phyloP scores from a whole-genome alignment of 805 yeast species.

The Metschnikowia picachoensis region DNA sequence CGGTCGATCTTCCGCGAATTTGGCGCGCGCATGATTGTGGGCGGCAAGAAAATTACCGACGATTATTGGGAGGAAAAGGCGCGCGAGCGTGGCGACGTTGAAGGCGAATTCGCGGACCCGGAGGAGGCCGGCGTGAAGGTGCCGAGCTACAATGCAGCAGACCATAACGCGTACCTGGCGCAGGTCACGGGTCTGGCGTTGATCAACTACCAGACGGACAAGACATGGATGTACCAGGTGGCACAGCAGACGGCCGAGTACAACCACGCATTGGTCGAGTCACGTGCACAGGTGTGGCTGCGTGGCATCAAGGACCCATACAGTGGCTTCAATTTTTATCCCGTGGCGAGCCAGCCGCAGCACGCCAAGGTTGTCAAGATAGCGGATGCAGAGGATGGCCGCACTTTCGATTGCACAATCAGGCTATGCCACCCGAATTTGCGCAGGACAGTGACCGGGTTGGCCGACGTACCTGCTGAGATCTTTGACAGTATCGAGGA shows the following conservation, averaged over 20 bases:
- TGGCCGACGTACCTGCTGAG: constrained; percentile 53
- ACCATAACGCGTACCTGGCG: constrained; percentile 22
- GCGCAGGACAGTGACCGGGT: constrained; percentile 58
- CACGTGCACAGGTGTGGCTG: constrained; percentile 51
- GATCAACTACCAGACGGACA: constrained; percentile 49
- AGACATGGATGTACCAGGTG: constrained; percentile 81
- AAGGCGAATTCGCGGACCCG: constrained; percentile 71
- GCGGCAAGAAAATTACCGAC: constrained; percentile 78
- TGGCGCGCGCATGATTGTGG: constrained; percentile 77
- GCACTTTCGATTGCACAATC: constrained; percentile 39
- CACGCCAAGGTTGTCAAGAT: constrained; percentile 28
- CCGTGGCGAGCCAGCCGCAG: constrained; percentile 71
- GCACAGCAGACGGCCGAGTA: constrained; percentile 73
- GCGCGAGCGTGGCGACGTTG: constrained; percentile 56
- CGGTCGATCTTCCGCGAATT: constrained; percentile 85
- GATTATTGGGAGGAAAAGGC: constrained; percentile 79
- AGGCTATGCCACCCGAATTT: constrained; percentile 41
- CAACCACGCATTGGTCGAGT: constrained; percentile 58
- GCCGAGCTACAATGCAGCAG: constrained; percentile 15
- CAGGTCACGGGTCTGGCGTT: constrained; percentile 40
- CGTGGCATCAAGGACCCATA: constrained; percentile 75
- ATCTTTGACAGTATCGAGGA: constrained; percentile 53
- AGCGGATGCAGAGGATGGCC: constrained; percentile 23
- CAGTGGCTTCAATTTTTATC: constrained; percentile 77
- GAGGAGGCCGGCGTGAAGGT: constrained; percentile 19